Evolutionary conservation across 2,329 filamentous ascomycete species (phyloP), one percentile per base, ranked within the genome.

Genomic region (Fusarium haematococcum): DNA sequence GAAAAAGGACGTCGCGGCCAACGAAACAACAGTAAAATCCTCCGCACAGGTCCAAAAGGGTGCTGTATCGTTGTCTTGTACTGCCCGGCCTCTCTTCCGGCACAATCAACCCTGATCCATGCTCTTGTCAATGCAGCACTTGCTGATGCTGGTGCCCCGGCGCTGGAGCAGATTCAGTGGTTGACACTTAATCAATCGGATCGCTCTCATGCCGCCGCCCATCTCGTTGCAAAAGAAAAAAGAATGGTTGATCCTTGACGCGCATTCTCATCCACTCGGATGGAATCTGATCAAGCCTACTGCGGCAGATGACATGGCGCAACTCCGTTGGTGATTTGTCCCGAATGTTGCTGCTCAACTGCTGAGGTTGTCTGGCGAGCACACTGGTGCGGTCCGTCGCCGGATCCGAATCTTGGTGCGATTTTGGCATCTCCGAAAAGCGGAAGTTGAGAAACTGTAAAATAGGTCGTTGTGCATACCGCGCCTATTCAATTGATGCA

Each of bases 21-120:
- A 68, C 69, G 57, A 69, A 65, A 69, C 54, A 65, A 48, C 64
- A 61, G 52, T 61, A 67, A 48, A 25, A 62, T 70, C 48, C 67
- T 70, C 68, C 63, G 65, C 69, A 68, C 48, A 65, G 33, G 18
- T 39, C 25, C 37, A 67, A 43, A 52, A 32, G 30, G n/a, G 39
- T 60, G 37, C 27, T 62, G 69, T 59, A 33, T 61, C 56, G 43
- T 62, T 33, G 27, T 45, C 50, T 20, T 63, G 20, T 43, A 43
- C 43, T 16, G 43, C 30, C 63, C 62, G 58, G 68, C 23, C 59
- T 62, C 52, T 57, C 16, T 60, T 52, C 62, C 54, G 43, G 48
- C 25, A 43, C 61, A 48, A 45, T 43, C n/a, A 64, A 64, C 56
- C 65, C 50, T 61, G 65, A 52, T 30, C 63, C 64, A 63, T 71